Conservation (phyloP, 148 eudicot species). For the Cornus controversa region DNA sequence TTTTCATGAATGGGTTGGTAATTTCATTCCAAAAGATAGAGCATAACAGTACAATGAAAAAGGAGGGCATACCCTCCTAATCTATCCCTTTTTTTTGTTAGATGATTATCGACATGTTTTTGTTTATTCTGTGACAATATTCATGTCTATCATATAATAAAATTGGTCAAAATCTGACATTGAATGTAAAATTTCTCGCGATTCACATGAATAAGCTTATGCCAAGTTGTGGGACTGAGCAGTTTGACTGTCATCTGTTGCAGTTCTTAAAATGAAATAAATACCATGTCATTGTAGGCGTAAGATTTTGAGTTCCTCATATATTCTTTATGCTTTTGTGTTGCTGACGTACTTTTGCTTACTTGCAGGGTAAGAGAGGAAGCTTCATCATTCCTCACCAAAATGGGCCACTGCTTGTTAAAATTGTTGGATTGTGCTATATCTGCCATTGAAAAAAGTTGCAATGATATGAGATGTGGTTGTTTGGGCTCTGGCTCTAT, state of each 20-base stretch:
- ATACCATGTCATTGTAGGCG: background rate
- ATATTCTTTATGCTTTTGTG: background rate
- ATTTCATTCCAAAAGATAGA: no score
- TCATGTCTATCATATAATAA: background rate
- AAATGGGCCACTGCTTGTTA: conserved; percentile 50
- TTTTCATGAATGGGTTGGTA: no score
- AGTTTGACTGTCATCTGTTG: background rate
- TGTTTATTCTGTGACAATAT: background rate
- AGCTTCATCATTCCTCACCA: conserved; percentile 38
- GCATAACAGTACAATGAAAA: no score
- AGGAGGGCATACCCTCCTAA: no score
- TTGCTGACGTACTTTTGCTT: conserved; percentile 19
- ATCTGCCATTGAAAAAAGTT: conserved; percentile 44
- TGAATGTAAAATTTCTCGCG: background rate
- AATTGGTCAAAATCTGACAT: background rate
- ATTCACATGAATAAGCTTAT: background rate
- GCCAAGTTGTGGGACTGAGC: background rate
- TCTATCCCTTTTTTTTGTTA: no score
- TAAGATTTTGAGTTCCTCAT: background rate
- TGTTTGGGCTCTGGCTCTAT: conserved; percentile 40
- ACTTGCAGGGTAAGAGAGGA: conserved; percentile 55
- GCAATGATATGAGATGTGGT: conserved; percentile 37
- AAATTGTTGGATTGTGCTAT: conserved; percentile 59
- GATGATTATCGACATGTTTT: background rate
- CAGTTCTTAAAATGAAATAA: background rate